phyloP scores from a whole-genome alignment of 2,329 filamentous ascomycete species.

The Hypomyces rosellus region DNA sequence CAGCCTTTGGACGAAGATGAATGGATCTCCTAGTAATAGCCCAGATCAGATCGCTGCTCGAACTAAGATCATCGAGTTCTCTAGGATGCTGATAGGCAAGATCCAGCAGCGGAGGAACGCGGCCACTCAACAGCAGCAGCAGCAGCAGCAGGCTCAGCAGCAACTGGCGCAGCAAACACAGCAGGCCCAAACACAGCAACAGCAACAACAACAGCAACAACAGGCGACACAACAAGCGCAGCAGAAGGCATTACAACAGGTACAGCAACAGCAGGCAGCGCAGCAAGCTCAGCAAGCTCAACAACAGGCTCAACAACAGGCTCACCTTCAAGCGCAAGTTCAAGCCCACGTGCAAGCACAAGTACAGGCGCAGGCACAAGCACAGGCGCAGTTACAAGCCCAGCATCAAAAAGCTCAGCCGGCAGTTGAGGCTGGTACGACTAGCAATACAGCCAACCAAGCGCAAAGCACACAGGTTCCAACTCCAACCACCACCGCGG shows the following conservation, averaged over 20 bases:
- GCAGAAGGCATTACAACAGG: slow-evolving; percentile 16
- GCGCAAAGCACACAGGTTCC: slow-evolving; percentile 16
- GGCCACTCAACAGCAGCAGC: slow-evolving; percentile 27
- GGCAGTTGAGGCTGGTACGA: neutral
- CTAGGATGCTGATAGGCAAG: slow-evolving; percentile 49
- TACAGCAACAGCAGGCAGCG: slow-evolving; percentile 14
- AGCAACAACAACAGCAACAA: slow-evolving; percentile 24
- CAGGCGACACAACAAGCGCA: slow-evolving; percentile 20
- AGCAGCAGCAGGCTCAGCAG: slow-evolving; percentile 20
- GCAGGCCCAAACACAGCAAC: slow-evolving; percentile 19
- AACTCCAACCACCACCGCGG: neutral
- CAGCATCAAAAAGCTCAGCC: slow-evolving; percentile 8
- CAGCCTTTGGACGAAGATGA: slow-evolving; percentile 47
- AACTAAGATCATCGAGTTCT: slow-evolving; percentile 55
- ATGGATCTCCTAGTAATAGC: slow-evolving; percentile 41
- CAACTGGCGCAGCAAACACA: slow-evolving; percentile 18
- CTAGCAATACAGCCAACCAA: slow-evolving; percentile 13
- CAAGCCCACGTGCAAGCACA: slow-evolving; percentile 21
- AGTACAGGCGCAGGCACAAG: slow-evolving; percentile 13
- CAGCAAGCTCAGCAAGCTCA: slow-evolving; percentile 27
- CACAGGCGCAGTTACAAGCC: slow-evolving; percentile 16
- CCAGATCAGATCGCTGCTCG: slow-evolving; percentile 44
- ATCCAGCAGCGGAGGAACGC: slow-evolving; percentile 36
- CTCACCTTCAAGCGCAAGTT: slow-evolving; percentile 10
- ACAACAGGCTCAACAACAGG: slow-evolving; percentile 19